Evolutionary conservation across 352 stramenopile species (phyloP).

Genomic region (Phytophthora citricola): DNA sequence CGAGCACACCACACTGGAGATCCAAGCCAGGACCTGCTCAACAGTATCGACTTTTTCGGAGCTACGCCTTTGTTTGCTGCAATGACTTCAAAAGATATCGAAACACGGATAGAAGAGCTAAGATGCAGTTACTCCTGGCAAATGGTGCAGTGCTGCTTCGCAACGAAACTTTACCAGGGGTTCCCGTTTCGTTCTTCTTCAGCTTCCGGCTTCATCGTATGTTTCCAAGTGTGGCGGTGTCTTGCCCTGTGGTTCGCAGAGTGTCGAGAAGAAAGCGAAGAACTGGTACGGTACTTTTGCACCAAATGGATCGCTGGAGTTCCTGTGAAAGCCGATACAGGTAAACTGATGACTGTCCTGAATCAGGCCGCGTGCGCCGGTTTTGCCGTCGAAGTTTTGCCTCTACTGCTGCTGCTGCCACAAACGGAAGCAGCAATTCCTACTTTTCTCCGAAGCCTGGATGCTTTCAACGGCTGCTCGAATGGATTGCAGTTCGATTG

Average conservation of each 20-base stretch:
- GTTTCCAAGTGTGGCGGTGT: slow-evolving; percentile 3
- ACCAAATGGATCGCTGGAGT: slow-evolving; percentile 16
- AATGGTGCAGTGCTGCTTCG: slow-evolving; percentile 7
- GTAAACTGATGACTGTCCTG: neutral
- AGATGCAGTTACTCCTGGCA: slow-evolving; percentile 17
- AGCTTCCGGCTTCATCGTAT: slow-evolving; percentile 8
- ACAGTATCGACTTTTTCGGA: slow-evolving; percentile 1
- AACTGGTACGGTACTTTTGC: slow-evolving; percentile 9
- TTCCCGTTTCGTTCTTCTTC: neutral
- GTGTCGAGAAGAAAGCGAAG: slow-evolving; percentile 7
- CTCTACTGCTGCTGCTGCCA: slow-evolving; percentile 21
- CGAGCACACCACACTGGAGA: neutral
- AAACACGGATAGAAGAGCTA: slow-evolving; percentile 14
- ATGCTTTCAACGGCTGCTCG: slow-evolving; percentile 4
- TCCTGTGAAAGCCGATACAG: neutral
- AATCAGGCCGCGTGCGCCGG: slow-evolving; percentile 9
- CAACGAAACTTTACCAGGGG: slow-evolving; percentile 1
- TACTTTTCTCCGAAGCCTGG: slow-evolving; percentile 9
- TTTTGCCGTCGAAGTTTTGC: slow-evolving; percentile 8
- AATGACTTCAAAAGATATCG: slow-evolving; percentile 2
- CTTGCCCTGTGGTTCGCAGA: slow-evolving; percentile 15
- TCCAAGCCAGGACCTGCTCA: neutral
- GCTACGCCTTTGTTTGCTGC: slow-evolving; percentile 13
- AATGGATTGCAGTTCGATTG: slow-evolving; percentile 20
- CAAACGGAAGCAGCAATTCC: slow-evolving; percentile 2